Evolutionary conservation across 1,139 yeast genomes (phyloP).

Genomic region (Entelexis sorbosivorans): DNA sequence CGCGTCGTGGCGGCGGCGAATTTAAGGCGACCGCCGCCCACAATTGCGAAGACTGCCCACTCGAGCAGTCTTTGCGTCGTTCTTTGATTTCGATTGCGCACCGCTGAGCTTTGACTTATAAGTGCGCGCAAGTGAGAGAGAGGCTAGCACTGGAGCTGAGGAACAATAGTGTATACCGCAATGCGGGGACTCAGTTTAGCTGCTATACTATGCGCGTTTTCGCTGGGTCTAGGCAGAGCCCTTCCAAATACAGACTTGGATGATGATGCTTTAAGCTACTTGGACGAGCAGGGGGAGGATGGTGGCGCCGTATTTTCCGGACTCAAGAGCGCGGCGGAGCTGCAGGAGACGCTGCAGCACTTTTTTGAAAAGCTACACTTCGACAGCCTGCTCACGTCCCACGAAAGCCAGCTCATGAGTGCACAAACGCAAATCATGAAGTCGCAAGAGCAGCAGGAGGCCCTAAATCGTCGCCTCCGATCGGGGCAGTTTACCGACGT

Average conservation of each 20-base stretch:
- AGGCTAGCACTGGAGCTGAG: too few relatives aligned
- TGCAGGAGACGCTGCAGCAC: neutral
- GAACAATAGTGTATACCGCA: too few relatives aligned
- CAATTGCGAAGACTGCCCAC: too few relatives aligned
- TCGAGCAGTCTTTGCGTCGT: too few relatives aligned
- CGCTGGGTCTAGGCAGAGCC: neutral
- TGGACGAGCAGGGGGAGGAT: neutral
- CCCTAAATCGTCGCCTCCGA: conserved; percentile 10
- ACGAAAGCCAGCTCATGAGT: neutral
- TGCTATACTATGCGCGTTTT: neutral
- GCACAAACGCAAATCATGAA: neutral
- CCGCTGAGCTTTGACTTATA: too few relatives aligned
- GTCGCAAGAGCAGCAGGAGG: conserved; percentile 9
- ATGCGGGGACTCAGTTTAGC: neutral
- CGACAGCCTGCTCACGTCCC: neutral
- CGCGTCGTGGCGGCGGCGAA: too few relatives aligned
- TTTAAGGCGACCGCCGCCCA: too few relatives aligned
- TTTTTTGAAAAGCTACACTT: neutral
- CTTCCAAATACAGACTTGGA: neutral
- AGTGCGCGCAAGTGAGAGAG: too few relatives aligned
- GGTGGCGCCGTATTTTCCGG: neutral
- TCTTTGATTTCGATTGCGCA: too few relatives aligned
- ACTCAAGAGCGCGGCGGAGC: neutral
- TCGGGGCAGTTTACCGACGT: conserved; percentile 9
- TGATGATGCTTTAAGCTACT: neutral